phyloP scores from a whole-genome alignment of 495 filamentous ascomycete species.

The Talaromyces wortmannii region DNA sequence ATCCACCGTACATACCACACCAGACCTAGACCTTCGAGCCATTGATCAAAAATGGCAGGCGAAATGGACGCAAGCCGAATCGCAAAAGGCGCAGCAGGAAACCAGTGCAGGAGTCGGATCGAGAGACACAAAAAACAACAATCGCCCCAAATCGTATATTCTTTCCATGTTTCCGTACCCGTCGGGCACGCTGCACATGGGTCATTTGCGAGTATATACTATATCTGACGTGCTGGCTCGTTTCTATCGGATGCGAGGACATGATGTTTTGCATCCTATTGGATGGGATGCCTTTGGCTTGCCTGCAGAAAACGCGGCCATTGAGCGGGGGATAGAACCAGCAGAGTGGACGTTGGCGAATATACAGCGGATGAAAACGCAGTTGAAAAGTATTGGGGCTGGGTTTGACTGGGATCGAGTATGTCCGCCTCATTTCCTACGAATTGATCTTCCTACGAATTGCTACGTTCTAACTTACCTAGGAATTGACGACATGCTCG shows the following conservation, averaged over 20 bases:
- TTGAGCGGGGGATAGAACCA: constrained; percentile 74
- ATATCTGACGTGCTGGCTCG: constrained; percentile 81
- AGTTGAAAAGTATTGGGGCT: constrained; percentile 67
- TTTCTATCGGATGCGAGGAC: constrained; percentile 69
- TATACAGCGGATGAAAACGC: constrained; percentile 77
- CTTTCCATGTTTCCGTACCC: constrained; percentile 93
- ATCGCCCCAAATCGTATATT: constrained; percentile 60
- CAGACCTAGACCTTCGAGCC: constrained; percentile 51
- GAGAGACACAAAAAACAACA: not conserved
- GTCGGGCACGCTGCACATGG: constrained; percentile 82
- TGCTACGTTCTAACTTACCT: constrained; percentile 1
- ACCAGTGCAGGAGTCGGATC: not conserved
- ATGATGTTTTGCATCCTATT: constrained; percentile 77
- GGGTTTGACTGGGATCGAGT: constrained; percentile 79
- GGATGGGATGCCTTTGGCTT: constrained; percentile 92
- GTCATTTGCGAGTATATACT: constrained; percentile 83
- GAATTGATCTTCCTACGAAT: not conserved
- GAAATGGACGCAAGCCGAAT: constrained; percentile 37
- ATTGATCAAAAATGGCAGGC: constrained; percentile 73
- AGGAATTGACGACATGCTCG: constrained; percentile 81
- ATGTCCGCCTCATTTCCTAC: constrained; percentile 21
- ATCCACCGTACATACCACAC: constrained; percentile 14
- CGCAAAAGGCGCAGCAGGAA: not conserved
- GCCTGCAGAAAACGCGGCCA: constrained; percentile 90
- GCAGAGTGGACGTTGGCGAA: constrained; percentile 73